phyloP scores from a whole-genome alignment of 2,329 filamentous ascomycete genomes.

The Penicillium sumatraense region DNA sequence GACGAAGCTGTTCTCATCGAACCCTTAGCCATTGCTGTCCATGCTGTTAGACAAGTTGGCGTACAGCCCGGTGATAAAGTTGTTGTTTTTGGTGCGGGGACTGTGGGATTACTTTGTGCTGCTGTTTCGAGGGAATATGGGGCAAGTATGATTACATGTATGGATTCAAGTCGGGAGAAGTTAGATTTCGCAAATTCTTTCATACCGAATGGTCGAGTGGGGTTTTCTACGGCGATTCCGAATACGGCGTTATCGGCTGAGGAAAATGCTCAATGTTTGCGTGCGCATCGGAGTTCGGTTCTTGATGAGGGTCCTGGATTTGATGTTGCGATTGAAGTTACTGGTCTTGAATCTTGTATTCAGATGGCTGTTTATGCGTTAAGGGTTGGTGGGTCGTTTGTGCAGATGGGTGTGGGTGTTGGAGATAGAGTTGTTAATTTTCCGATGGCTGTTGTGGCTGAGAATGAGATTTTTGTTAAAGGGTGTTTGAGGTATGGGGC shows the following conservation, averaged over 20 bases:
- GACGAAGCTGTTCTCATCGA: conserved; percentile 49
- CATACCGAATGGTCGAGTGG: conserved; percentile 11
- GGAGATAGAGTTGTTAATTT: conserved; percentile 41
- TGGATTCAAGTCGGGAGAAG: conserved; percentile 64
- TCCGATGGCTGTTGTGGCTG: conserved; percentile 40
- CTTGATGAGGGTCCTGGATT: conserved; percentile 40
- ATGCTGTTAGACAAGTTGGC: conserved; percentile 46
- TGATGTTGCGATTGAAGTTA: conserved; percentile 49
- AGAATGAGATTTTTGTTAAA: conserved; percentile 42
- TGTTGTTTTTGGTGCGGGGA: conserved; percentile 68
- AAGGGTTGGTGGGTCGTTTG: conserved; percentile 33
- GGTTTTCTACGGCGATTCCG: conserved; percentile 17
- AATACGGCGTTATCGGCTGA: conserved; percentile 13
- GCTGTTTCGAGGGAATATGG: conserved; percentile 66
- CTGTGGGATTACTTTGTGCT: conserved; percentile 66
- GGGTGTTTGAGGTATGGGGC: conserved; percentile 39
- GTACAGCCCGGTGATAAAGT: conserved; percentile 46
- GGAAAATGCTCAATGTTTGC: conserved; percentile 35
- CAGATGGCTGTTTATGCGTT: conserved; percentile 50
- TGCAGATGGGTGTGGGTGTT: conserved; percentile 44
- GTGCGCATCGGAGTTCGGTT: conserved; percentile 16
- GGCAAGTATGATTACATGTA: conserved; percentile 63
- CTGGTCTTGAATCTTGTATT: conserved; percentile 49
- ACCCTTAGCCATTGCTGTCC: conserved; percentile 54
- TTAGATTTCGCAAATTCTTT: conserved; percentile 56